Conservation (phyloP, 1,284 basidiomycete genomes). For the Gymnopus androsaceus region DNA sequence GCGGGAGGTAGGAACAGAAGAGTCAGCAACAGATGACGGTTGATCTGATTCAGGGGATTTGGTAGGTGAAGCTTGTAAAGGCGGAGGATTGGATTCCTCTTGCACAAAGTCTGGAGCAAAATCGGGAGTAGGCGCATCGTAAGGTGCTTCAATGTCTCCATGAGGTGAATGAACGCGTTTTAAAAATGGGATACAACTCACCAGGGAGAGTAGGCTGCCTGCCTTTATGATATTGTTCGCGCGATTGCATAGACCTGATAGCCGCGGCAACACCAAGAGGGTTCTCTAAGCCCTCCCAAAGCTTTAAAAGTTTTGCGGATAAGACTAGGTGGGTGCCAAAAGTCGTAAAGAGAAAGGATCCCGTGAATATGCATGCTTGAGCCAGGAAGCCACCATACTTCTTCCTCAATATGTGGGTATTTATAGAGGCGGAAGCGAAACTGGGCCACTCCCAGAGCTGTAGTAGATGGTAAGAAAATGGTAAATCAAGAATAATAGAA, state of each 20-base stretch:
- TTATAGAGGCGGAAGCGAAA: too few relatives aligned
- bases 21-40: conserved; percentile 5
- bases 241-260: conserved; percentile 4
- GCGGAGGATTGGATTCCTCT: neutral
- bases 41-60: conserved; percentile 21
- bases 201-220: neutral
- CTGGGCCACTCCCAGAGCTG: too few relatives aligned
- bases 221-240: neutral
- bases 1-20: conserved; percentile 31
- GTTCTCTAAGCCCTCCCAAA: conserved; percentile 13
- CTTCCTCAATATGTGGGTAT: too few relatives aligned
- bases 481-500: too few relatives aligned
- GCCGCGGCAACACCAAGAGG: conserved; percentile 8
- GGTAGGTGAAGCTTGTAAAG: neutral
- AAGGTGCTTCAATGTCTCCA: neutral
- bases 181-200: neutral
- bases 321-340: neutral
- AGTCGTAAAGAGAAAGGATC: too few relatives aligned
- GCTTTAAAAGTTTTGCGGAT: neutral
- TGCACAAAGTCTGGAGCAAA: neutral
- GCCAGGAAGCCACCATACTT: too few relatives aligned
- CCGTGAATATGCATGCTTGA: too few relatives aligned
- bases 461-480: neutral
- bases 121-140: neutral
- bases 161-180: too few relatives aligned